Conservation (phyloP, 192 early-diverging fungal genomes). For the Coemansia sp. region DNA sequence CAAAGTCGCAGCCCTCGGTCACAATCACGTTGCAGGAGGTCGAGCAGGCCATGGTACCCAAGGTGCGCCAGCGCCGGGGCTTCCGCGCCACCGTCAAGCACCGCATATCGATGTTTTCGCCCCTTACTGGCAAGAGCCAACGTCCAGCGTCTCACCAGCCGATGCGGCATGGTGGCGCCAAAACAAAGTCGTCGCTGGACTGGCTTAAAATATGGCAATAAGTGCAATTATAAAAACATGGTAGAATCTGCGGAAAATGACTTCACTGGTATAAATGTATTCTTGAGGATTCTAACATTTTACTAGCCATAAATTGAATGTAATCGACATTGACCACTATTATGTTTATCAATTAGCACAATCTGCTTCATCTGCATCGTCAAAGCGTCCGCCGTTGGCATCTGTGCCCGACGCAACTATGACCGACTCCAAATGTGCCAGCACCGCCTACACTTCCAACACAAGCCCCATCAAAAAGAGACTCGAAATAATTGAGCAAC, state of each 20-base stretch:
- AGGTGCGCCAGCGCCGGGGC: conserved; percentile 31
- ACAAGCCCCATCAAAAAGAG: too few species aligned
- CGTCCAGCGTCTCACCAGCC: conserved; percentile 7
- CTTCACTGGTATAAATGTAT: too few species aligned
- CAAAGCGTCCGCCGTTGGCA: conserved; percentile 5
- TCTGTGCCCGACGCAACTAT: not conserved
- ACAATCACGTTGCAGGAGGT: conserved; percentile 83
- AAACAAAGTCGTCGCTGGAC: conserved; percentile 50
- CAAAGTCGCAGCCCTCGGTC: conserved; percentile 62
- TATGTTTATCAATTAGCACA: too few species aligned
- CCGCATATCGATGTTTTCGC: conserved; percentile 49
- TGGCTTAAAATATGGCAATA: conserved; percentile 51
- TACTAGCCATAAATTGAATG: too few species aligned
- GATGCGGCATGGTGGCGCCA: conserved; percentile 17
- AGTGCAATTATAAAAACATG: too few species aligned
- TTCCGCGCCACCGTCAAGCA: conserved; percentile 44
- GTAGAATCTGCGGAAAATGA: too few species aligned
- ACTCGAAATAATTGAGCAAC: too few species aligned
- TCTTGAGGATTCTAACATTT: not conserved
- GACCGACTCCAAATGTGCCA: conserved; percentile 33
- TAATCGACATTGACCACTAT: too few species aligned
- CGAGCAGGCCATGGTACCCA: conserved; percentile 52
- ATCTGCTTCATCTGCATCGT: conserved; percentile 8
- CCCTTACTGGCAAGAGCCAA: conserved; percentile 6
- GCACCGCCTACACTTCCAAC: conserved; percentile 10